Base-by-base conservation (phyloP, 2,329 filamentous ascomycete species). In the Meredithiella fracta region DNA sequence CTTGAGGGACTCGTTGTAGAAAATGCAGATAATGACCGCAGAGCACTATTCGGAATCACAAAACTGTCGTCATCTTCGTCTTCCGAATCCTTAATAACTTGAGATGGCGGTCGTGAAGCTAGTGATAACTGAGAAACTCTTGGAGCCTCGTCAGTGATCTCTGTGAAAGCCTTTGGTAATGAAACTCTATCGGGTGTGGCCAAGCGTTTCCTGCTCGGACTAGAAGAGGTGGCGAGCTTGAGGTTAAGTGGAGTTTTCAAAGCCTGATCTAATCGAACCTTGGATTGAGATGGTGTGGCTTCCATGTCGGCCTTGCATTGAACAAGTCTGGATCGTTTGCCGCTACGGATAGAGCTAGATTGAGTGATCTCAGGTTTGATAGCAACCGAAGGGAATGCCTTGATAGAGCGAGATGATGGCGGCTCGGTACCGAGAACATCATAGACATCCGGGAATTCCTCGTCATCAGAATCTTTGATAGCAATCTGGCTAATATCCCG, bases 1-100 rank as follows among this genome's bases (percentile, higher is more conserved):
- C 22, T 49, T 25, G 44, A 8, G n/a, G 20, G 44, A 5, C 15
- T 42, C n/a, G 5, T 42, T 4, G 17, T 42, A 6, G 44, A 20
- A 9, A n/a, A 49, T 26, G 22, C 6, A 20, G 44, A 49, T 25
- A 49, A n/a, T 26, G 44, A 49, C 8, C 15, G 9, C n/a, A 9
- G 44, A 23, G 23, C 23, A 49, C 44, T 52, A 38, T 37, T 17
- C 5, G 50, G 22, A 4, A 20, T 52, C 20, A 38, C 50, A 14
- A 40, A 25, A 17, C 25, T 25, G 23, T 52, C 50, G 14, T 52
- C 50, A 14, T 52, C 29, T 14, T 79, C 76, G 47, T 79, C 77
- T 47, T 80, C 77, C 0, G 77, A 80, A 61, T 80, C 77, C 53
- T 74, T 69, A 42, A 80, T 73, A 5, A 77, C 64, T 34, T 68